Conservation (phyloP, 345 rosid species). For the Arabidopsis thaliana region DNA sequence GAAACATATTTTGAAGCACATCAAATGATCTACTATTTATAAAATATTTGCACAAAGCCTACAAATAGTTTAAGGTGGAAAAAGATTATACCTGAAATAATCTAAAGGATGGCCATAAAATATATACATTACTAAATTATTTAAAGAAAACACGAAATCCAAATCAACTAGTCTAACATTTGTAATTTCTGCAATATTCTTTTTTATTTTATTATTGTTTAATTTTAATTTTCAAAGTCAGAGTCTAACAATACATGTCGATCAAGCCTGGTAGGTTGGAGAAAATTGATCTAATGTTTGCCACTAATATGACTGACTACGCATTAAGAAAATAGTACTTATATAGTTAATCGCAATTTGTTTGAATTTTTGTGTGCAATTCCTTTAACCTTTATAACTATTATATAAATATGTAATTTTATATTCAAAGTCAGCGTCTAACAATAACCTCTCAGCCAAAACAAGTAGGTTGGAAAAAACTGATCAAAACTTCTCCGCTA, state of each 20-base stretch:
- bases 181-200: too few species aligned
- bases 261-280: neutral
- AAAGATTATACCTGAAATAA: too few species aligned
- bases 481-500: neutral
- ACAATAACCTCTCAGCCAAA: conserved; percentile 15
- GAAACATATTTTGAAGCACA: too few species aligned
- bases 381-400: neutral
- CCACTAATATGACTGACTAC: conserved; percentile 17
- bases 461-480: conserved; percentile 26
- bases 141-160: too few species aligned
- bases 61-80: too few species aligned
- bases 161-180: too few species aligned
- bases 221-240: neutral
- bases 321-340: too few species aligned
- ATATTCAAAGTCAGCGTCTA: conserved; percentile 17
- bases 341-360: neutral
- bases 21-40: too few species aligned
- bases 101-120: too few species aligned
- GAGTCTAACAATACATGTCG: neutral
- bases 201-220: neutral
- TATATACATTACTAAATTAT: too few species aligned
- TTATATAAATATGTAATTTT: neutral
- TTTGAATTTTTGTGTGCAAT: neutral
- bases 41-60: too few species aligned
- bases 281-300: neutral